Base-by-base conservation (phyloP, 2,329 filamentous ascomycete genomes). In the Claviceps pusilla region DNA sequence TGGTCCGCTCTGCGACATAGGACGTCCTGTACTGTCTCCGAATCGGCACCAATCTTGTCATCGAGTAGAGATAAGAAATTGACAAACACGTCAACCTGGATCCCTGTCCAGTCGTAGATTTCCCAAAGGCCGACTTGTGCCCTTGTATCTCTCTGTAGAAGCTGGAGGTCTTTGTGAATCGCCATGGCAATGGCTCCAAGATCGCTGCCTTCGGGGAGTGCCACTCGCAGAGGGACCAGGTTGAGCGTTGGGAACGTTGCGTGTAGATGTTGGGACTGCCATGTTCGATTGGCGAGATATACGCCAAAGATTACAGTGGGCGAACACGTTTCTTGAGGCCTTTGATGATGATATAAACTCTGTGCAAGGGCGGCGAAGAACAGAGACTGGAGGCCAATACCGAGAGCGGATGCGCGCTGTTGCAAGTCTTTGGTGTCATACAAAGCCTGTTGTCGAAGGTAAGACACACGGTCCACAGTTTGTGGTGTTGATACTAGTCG, bases 271-370 rank as follows among this genome's bases (percentile, higher is more conserved):
- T 81, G 64, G 3, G 75, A 70, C 3, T 76, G 69, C 9, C 76
- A 67, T 0, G 77, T 75, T 52, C 89, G 79, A 65, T 94, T 95
- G 46, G 89, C 87, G 9, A 95, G 77, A 66, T 95, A 96, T 28
- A 95, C 68, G 2, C 89, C 90, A 51, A 95, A 76, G 0, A 88
- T 69, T 1, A 87, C 58, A n/a, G 54, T 50, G 2, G 48, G 47
- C 47, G 49, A 16, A 42, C 45, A 4, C 37, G n/a, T 6, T 49
- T 43, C 14, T 39, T n/a, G 2, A 42, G 67, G 43, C 24, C 3
- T 48, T 24, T 79, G 71, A 4, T 62, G 71, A 6, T 62, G 59
- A 50, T 66, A 62, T 2, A 71, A 62, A 11, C 66, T 62, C 57
- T 75, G 78, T 3, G 86, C 80, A 58, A 85, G 87, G 0, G 77